phyloP scores from a whole-genome alignment of 1,139 yeast genomes.

The Kodamaea arcana region DNA sequence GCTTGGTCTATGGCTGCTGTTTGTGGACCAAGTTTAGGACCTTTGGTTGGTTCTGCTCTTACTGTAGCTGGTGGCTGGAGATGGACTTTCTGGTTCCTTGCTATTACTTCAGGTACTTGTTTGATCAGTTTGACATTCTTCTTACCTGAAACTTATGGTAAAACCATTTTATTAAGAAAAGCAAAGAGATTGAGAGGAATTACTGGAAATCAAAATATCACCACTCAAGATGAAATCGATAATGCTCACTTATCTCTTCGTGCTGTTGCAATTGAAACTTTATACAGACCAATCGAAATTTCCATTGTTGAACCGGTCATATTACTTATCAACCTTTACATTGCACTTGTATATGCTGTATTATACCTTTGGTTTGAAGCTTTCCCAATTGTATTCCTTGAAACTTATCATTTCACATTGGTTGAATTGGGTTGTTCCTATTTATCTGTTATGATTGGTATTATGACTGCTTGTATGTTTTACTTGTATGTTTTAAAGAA shows the following conservation, averaged over 20 bases:
- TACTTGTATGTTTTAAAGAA: conserved; percentile 22
- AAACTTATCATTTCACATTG: conserved; percentile 41
- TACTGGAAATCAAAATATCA: conserved; percentile 30
- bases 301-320: conserved; percentile 42
- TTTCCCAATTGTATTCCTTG: conserved; percentile 51
- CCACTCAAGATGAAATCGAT: conserved; percentile 27
- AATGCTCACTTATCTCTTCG: conserved; percentile 15
- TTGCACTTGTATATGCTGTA: conserved; percentile 51
- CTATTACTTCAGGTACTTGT: conserved; percentile 26
- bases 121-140: conserved; percentile 22
- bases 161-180: conserved; percentile 30
- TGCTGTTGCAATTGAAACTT: conserved; percentile 31
- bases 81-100: conserved; percentile 40
- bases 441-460: conserved; percentile 43
- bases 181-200: conserved; percentile 31
- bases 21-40: conserved; percentile 36
- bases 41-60: conserved; percentile 31
- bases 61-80: conserved; percentile 28
- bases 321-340: conserved; percentile 44
- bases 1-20: conserved; percentile 34
- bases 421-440: conserved; percentile 47
- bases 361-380: conserved; percentile 60
- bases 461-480: conserved; percentile 20
- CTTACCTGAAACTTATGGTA: conserved; percentile 33
- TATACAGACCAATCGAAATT: conserved; percentile 49